Evolutionary conservation across 164 flowering plant species (phyloP).

Genomic region (Vitis rupestris): DNA sequence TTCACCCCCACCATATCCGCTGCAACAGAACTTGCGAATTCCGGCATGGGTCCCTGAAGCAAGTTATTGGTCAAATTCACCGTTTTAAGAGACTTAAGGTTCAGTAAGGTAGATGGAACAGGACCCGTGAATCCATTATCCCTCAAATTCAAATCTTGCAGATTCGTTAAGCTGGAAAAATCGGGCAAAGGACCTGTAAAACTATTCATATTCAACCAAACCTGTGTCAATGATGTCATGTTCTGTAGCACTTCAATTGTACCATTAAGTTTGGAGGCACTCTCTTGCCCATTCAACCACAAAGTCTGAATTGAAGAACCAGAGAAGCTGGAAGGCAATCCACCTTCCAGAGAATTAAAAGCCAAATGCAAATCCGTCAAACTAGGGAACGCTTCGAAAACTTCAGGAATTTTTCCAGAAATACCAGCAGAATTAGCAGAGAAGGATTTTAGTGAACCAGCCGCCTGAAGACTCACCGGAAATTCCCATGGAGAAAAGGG

Average conservation of each 20-base stretch:
- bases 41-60: conserved; percentile 56
- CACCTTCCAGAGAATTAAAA: conserved; percentile 33
- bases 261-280: conserved; percentile 34
- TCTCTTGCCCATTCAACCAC: conserved; percentile 45
- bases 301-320: conserved; percentile 34
- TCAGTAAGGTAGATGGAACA: conserved; percentile 44
- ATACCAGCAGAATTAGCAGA: conserved; percentile 41
- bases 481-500: conserved; percentile 44
- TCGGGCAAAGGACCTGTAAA: conserved; percentile 70
- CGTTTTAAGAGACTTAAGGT: conserved; percentile 19
- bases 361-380: conserved; percentile 32
- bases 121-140: conserved; percentile 58
- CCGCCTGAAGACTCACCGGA: conserved; percentile 31
- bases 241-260: conserved; percentile 38
- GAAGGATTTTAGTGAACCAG: conserved; percentile 28
- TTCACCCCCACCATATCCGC: conserved; percentile 42
- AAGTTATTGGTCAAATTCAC: conserved; percentile 60
- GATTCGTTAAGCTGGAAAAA: conserved; percentile 22
- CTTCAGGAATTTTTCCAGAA: conserved; percentile 40
- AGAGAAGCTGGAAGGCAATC: conserved; percentile 31
- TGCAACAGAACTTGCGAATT: conserved; percentile 22
- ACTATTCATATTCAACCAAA: conserved; percentile 46
- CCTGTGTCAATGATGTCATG: conserved; percentile 42
- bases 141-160: conserved; percentile 41
- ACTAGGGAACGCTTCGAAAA: conserved; percentile 33